Evolutionary conservation across 805 yeast species (phyloP).

Genomic region (Lachancea sp.): DNA sequence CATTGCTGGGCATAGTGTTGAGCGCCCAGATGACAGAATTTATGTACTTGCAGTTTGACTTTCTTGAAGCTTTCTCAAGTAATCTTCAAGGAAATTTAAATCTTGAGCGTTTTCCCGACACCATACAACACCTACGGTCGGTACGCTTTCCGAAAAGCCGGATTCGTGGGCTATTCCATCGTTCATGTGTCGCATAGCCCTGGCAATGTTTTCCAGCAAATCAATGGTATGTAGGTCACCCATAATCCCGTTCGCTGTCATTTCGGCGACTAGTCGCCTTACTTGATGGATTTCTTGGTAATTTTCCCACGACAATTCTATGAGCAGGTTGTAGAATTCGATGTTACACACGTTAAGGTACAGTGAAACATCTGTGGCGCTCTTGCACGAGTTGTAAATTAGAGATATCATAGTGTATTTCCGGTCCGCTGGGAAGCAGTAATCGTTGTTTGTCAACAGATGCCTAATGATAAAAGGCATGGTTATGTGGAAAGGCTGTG

Average conservation of each 20-base stretch:
- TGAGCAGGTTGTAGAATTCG: slow-evolving; percentile 28
- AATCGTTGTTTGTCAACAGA: slow-evolving; percentile 15
- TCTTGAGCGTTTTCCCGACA: slow-evolving; percentile 22
- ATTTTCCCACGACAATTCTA: slow-evolving; percentile 28
- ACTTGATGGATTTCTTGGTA: slow-evolving; percentile 21
- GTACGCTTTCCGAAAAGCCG: neutral
- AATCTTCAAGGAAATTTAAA: slow-evolving; percentile 19
- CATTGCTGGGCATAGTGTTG: neutral
- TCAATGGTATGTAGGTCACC: slow-evolving; percentile 30
- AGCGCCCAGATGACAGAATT: neutral
- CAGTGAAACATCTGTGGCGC: slow-evolving; percentile 21
- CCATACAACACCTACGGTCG: slow-evolving; percentile 21
- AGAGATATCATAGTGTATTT: slow-evolving; percentile 22
- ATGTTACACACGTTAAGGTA: slow-evolving; percentile 29
- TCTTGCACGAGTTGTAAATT: slow-evolving; percentile 27
- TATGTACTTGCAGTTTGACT: slow-evolving; percentile 10
- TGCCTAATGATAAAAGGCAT: slow-evolving; percentile 23
- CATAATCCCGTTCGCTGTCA: slow-evolving; percentile 29
- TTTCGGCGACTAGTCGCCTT: slow-evolving; percentile 22
- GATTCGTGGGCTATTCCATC: slow-evolving; percentile 22
- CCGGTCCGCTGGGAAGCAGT: slow-evolving; percentile 21
- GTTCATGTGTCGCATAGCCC: slow-evolving; percentile 15
- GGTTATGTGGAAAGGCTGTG: slow-evolving; percentile 26
- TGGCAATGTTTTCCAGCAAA: slow-evolving; percentile 18
- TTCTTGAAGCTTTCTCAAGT: slow-evolving; percentile 19